A percentile compares a stretch with the other conserved stretches of the same genome.
Conservation (phyloP, 2,329 filamentous ascomycete species). For the Simplicillium aogashimaense region DNA sequence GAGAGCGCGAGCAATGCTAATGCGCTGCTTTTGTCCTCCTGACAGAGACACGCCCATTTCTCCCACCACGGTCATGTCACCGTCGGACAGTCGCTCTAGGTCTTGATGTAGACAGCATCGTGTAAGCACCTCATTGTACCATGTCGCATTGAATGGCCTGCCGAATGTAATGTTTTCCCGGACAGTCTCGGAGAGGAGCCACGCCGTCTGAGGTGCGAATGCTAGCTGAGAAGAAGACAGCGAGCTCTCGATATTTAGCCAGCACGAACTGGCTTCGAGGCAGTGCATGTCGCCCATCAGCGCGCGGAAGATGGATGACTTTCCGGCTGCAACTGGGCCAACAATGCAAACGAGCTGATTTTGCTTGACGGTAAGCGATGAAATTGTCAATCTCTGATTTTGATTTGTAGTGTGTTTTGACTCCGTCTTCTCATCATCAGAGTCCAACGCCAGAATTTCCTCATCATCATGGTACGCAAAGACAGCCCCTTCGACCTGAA, state of each 20-base stretch:
- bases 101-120: slow-evolving; percentile 58
- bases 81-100: slow-evolving; percentile 72
- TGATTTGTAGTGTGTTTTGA: no score
- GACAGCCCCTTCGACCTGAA: slow-evolving; percentile 8
- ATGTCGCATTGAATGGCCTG: slow-evolving; percentile 38
- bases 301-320: slow-evolving; percentile 13
- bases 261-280: slow-evolving; percentile 8
- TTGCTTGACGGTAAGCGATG: no score
- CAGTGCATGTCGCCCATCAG: slow-evolving; percentile 14
- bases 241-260: slow-evolving; percentile 6
- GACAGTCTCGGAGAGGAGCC: slow-evolving; percentile 12
- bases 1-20: slow-evolving; percentile 79
- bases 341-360: no score
- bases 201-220: slow-evolving; percentile 20
- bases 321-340: slow-evolving; percentile 14
- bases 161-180: slow-evolving; percentile 56
- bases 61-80: slow-evolving; percentile 78
- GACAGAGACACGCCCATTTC: slow-evolving; percentile 88
- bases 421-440: no score
- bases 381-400: no score
- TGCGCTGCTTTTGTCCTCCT: slow-evolving; percentile 85
- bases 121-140: slow-evolving; percentile 56
- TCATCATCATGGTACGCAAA: slow-evolving; percentile 11
- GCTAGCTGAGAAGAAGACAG: not conserved
- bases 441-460: not conserved